These are phyloP conservation scores for Botrytis paeoniae DNA, from an alignment of 2,329 filamentous ascomycete genomes.

Conservation along the genomic window DNA sequence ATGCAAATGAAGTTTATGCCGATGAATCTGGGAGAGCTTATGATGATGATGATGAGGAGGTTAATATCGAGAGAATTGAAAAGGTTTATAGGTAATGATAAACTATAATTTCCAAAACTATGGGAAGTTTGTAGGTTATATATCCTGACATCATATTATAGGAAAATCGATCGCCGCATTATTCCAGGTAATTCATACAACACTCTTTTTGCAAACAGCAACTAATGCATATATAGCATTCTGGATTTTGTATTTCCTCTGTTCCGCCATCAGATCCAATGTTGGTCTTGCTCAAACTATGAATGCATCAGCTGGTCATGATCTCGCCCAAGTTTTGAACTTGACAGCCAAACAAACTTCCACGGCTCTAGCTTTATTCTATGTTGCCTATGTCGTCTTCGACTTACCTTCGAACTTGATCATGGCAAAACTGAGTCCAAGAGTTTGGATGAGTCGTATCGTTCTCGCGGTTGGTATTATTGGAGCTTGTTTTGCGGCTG, in stretches of 20 bases:
- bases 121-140: neutral
- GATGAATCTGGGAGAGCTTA: slow-evolving; percentile 20
- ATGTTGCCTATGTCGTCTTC: slow-evolving; percentile 87
- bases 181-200: slow-evolving; percentile 43
- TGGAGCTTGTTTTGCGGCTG: slow-evolving; percentile 78
- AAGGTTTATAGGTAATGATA: slow-evolving; percentile 39
- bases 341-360: slow-evolving; percentile 75
- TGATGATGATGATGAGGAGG: slow-evolving; percentile 26
- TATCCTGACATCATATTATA: slow-evolving; percentile 18
- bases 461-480: slow-evolving; percentile 84
- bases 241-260: slow-evolving; percentile 88
- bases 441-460: slow-evolving; percentile 89
- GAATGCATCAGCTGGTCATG: slow-evolving; percentile 69
- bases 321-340: slow-evolving; percentile 68
- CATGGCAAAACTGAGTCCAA: slow-evolving; percentile 81
- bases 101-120: slow-evolving; percentile 5
- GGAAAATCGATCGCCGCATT: slow-evolving; percentile 56
- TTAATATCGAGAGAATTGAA: slow-evolving; percentile 36
- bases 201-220: neutral
- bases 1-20: slow-evolving; percentile 8
- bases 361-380: slow-evolving; percentile 82
- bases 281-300: slow-evolving; percentile 94
- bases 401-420: slow-evolving; percentile 84
- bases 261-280: slow-evolving; percentile 87
- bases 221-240: slow-evolving; percentile 55